Conservation (phyloP, 306 rosid species). For the Mimosa bimucronata region DNA sequence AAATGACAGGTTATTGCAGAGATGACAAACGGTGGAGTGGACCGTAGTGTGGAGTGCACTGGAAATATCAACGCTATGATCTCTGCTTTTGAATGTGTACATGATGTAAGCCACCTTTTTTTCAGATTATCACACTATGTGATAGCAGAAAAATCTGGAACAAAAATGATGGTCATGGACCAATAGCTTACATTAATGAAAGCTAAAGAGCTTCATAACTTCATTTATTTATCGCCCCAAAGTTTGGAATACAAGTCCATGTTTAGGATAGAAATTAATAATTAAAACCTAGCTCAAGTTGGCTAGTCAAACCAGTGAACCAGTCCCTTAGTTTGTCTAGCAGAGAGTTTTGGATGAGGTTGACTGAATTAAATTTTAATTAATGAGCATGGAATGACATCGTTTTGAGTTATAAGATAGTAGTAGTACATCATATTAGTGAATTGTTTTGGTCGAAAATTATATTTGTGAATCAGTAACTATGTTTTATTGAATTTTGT, state of each 20-base stretch:
- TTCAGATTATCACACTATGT: not conserved
- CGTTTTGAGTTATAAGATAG: no score
- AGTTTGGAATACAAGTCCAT: not conserved
- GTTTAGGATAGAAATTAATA: not conserved
- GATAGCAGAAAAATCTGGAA: not conserved
- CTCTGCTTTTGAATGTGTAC: conserved; percentile 63
- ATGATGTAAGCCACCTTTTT: conserved; percentile 46
- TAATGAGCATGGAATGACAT: no score
- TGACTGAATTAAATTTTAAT: no score
- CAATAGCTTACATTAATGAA: not conserved
- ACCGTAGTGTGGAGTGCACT: conserved; percentile 56
- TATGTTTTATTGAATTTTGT: no score
- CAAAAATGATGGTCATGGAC: not conserved
- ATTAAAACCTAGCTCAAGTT: no score
- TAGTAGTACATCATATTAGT: no score
- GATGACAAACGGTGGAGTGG: conserved; percentile 65
- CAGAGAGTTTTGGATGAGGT: no score
- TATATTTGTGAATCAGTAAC: no score
- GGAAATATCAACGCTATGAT: conserved; percentile 55
- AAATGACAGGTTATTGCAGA: conserved; percentile 49
- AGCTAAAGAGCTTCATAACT: not conserved
- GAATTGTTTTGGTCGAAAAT: no score
- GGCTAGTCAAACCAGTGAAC: no score
- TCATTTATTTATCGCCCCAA: not conserved
- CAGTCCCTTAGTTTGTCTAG: no score